Base-by-base conservation (phyloP, 75 land plant species). In the Pinus albicaulis region DNA sequence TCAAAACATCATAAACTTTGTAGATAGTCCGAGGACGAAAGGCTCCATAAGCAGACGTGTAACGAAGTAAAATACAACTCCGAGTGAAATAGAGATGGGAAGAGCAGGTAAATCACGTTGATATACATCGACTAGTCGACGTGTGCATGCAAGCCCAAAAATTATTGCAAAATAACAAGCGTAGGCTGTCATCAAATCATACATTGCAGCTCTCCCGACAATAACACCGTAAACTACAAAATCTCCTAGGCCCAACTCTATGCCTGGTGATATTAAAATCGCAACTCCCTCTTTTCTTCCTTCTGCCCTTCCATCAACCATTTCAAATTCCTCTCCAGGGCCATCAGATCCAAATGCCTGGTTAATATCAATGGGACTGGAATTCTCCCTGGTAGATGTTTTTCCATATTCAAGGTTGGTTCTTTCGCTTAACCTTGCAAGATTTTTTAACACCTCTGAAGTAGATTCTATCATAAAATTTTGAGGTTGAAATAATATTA, bases 141-240 rank as follows among this genome's bases (percentile, higher is more conserved):
- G 78, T 12, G 94, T 94, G 73, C 87, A 87, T 11, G 86, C 97
- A 76, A 94, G 92, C 7, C 97, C 97, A 12, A 90, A 88, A 60
- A 94, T 86, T 23, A 94, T 92, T 0, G 92, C 97, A 44, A 92
- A 79, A 74, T 92, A 94, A 64, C 97, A 92, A 8, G 97, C 94
- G 81, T 91, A 94, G 13, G 89, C 94, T 15, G 97, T 94, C 89
- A 88, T 88, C 23, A 87, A 80, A 83, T 94, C 97, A 81, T 91
- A 94, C 94, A 94, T 88, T 15, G 97, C 97, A 19, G 97, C 97
- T 71, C 97, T 81, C 3, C 97, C 97, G 16, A 94, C 94, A 34
- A 94, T 79, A 59, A 94, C 92, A 74, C 97, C 88, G 26, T 94
- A 94, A 77, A 94, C 92, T 4, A 94, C 80, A 77, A 94, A 94